Base-by-base conservation (phyloP, 2,329 filamentous ascomycete species). In the Arthrobotrys entomopaga region DNA sequence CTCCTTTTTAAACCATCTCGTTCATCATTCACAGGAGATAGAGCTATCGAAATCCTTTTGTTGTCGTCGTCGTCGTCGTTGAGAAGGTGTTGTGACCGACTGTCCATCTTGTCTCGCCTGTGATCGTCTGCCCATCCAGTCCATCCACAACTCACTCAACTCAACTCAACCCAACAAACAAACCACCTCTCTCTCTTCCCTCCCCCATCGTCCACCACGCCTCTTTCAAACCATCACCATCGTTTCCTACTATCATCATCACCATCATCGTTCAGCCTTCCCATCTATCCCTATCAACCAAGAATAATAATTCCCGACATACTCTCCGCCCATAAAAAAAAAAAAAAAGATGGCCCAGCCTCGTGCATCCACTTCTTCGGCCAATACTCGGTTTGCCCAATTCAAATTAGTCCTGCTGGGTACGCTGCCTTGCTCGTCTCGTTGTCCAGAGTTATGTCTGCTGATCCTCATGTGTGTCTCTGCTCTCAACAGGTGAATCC, bases 361-460 rank as follows among this genome's bases (percentile, higher is more conserved):
- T 80, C 82, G 98, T 98, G 94, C 91, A 93, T 84, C 87, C 91
- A 82, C 89, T 93, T 88, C 88, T 89, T 84, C 89, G 43, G 53
- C 71, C 86, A 88, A 89, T 89, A 88, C 91, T 83, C 90, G 94
- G 81, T 98, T 99, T 83, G 94, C 95, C 80, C 95, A 99, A 87
- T 99, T 99, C 85, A 99, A 99, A 87, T 88, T 99, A 80, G 95
- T 99, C 78, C 86, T 99, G 81, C 87, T 99, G 77, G 95, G 95
- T 98, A 87, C 79, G 58, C 38, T 60, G 50, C 57, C 49, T 63
- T 61, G 49, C 53, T 38, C 22, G 40, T 34, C 46, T 38, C 52
- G 16, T 52, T 15, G 8, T 50, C 22, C 19, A 10, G 48, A 48
- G n/a, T 29, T 48, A n/a, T 22, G 19, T 15, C 54, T 67, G 54